Evolutionary conservation across 352 stramenopile species (phyloP), one percentile per base, ranked within the genome.

Genomic region (Phytophthora sp.): DNA sequence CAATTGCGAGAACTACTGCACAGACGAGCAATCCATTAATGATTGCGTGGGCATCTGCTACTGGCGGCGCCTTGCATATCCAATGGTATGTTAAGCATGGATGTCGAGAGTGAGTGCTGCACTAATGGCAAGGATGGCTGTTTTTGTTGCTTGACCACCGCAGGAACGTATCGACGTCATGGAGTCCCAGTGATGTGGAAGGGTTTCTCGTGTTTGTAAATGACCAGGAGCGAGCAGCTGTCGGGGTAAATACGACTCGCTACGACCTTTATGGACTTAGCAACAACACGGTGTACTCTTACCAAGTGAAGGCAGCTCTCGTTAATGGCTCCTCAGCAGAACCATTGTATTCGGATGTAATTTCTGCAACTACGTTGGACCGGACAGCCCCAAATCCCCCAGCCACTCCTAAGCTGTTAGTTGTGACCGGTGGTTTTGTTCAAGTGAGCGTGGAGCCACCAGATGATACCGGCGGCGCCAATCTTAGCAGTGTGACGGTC

Each of bases 31-130:
- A 67, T 24, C 35, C 47, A 1, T 50, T 42, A 11, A 53, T 71
- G 41, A 11, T 53, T 54, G 57, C 46, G 11, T 63, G 52, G 49
- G 50, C 46, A 27, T 30, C 24, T 3, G 4, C 47, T 39, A 79
- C 73, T 15, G 74, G 76, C 13, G 79, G 79, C 3, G 57, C 72
- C 3, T 18, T 88, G n/a, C 46, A 71, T 36, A 57, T 88, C 3
- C 12, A 60, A 15, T 85, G 77, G 73, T 77, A 7, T 11, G 36
- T 21, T 39, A 12, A n/a, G 18, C n/a, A 23, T 44, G n/a, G n/a
- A 16, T 23, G 6, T 13, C n/a, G 6, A 12, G 36, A 44, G 16
- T 23, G 36, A 44, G 15, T n/a, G 4, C n/a, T 45, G 2, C 13
- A 18, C 49, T 45, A 44, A 56, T 41, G 26, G 7, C 7, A n/a